Evolutionary conservation across 352 stramenopile species (phyloP), one percentile per base, ranked within the genome.

Genomic region (Saprolegnia parasitica): DNA sequence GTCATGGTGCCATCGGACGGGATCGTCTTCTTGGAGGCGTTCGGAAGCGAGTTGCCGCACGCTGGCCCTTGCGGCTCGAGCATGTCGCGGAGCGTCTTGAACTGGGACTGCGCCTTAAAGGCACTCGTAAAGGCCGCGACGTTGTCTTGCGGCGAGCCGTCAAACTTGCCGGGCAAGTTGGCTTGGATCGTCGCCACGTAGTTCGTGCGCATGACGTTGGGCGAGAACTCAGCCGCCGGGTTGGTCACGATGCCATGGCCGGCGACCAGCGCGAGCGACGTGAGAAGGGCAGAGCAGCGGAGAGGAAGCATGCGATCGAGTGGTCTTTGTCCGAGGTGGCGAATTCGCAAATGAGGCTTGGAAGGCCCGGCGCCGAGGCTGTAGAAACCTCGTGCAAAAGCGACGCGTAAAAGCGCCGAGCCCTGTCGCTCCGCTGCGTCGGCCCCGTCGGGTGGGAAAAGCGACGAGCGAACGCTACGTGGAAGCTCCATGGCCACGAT

Each of bases 201-300:
- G 46, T 68, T 71, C 37, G 81, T 89, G 24, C 65, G 58, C 11
- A 50, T 74, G 26, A 67, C 57, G 0, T 72, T 6, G 26, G 76
- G 57, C 40, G 75, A 52, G 67, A 81, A 87, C 56, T 84, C 71
- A 18, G 78, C 78, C 0, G 46, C 62, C 11, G 80, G 79, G 11
- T 78, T 73, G 32, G 78, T 74, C 10, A 89, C 64, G 75, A 81
- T 87, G 56, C 81, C 81, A 65, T 89, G 81, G 3, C 79, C 81
- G 24, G 83, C 29, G 5, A 78, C 76, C 42, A 32, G 13, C 60
- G 70, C 20, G 21, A 63, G 55, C 13, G 24, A 29, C 2, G 24
- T 23, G n/a, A 55, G 24, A 5, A 55, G 24, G n/a, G n/a, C 47
- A 55, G 24, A 55, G 47, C 47, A 55, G 24, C n/a, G n/a, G 5